Base-by-base conservation (phyloP, 2,329 filamentous ascomycete species). In the Orbilia ellipsospora region DNA sequence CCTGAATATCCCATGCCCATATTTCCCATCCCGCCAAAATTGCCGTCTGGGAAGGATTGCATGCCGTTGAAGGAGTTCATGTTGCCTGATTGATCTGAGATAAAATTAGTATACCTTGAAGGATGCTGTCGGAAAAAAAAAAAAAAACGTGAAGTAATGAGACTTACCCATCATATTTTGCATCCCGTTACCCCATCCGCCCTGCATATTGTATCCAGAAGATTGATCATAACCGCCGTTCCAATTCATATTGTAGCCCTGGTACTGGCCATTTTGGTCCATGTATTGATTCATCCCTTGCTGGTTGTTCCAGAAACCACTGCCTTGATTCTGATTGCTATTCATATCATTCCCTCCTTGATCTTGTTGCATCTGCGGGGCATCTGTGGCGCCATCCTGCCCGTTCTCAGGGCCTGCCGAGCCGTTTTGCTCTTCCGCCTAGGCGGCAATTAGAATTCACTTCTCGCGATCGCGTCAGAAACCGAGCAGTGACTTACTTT, bases 11-110 rank as follows among this genome's bases (percentile, higher is more conserved):
- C 72, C 65, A 68, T 68, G 18, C 57, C 70, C 70, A 65, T 64
- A 26, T 65, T 72, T 77, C 78, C 78, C 77, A 79, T 79, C 36
- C 66, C 70, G 62, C 77, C 74, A 77, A 75, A 79, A 48, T 13
- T 52, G 48, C 65, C 73, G 68, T 78, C 78, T 18, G 72, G 64
- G 64, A 75, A 75, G 59, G 72, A 69, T 16, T 75, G 72, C 59
- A 75, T 75, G 68, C 64, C 72, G 44, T 75, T 75, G 36, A 75
- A 75, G n/a, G 72, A 69, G 64, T 74, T 74, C 70, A 74, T 74
- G 56, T 65, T 55, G 52, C 64, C 64, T 26, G 72, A 61, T 69
- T 64, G 64, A 50, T 75, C 72, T 75, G 15, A 16, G 2, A 40
- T 56, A 16, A 42, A 26, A 59, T 75, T 40, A 75, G 54, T 60